phyloP scores from a whole-genome alignment of 495 filamentous ascomycete genomes.

The Aspergillus biplanus region DNA sequence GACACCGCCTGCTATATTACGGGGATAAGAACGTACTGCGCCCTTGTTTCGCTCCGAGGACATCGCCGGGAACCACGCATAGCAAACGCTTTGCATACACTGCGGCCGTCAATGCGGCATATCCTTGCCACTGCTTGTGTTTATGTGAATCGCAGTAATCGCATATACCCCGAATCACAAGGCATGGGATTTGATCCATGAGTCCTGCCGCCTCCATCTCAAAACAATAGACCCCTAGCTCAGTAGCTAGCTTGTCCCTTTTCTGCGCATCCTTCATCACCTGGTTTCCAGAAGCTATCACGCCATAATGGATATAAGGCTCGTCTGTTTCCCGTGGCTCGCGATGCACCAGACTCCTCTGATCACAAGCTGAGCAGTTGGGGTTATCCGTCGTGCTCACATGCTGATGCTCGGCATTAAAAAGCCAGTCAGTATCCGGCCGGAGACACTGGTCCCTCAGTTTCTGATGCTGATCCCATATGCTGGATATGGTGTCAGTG shows the following conservation, averaged over 20 bases:
- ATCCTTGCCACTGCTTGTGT: conserved; percentile 38
- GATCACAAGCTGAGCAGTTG: too few species aligned
- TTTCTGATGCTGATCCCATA: conserved; percentile 18
- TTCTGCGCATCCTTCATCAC: conserved; percentile 20
- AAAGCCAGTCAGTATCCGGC: conserved; percentile 33
- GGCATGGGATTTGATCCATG: conserved; percentile 33
- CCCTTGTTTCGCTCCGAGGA: too few species aligned
- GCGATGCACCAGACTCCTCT: too few species aligned
- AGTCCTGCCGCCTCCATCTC: conserved; percentile 54
- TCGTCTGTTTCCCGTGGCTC: too few species aligned
- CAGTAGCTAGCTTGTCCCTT: conserved; percentile 21
- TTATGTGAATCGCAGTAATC: conserved; percentile 46
- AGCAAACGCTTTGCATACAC: too few species aligned
- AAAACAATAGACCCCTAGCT: conserved; percentile 40
- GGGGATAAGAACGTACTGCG: too few species aligned
- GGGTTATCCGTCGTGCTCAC: too few species aligned
- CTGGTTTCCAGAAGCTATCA: conserved; percentile 25
- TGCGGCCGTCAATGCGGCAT: too few species aligned
- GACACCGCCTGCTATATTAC: too few species aligned
- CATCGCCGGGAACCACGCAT: too few species aligned
- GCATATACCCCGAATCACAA: conserved; percentile 40
- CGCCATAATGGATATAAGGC: conserved; percentile 25
- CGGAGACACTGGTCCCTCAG: conserved; percentile 30
- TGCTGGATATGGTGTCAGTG: conserved; percentile 22
- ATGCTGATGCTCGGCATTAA: conserved; percentile 33